A percentile compares a stretch with the other conserved stretches of the same genome.
Evolutionary conservation across 148 eudicot species (phyloP).

Genomic region (Pharnaceum exiguum): DNA sequence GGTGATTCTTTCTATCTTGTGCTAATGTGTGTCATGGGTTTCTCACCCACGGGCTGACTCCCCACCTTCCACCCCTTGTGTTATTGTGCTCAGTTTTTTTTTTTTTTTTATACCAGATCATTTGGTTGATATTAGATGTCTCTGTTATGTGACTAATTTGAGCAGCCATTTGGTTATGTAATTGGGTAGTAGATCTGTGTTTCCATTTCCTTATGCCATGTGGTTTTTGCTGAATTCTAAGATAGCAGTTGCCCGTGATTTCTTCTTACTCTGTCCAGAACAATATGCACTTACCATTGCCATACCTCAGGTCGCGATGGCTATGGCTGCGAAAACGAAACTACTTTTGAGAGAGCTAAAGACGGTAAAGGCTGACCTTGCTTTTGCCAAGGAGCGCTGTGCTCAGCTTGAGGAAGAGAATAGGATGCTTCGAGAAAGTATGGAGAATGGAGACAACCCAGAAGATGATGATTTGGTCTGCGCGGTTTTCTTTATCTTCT

Average conservation of each 20-base stretch:
- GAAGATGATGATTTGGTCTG: conserved; percentile 84
- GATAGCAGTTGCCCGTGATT: no score
- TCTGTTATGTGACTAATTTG: not conserved
- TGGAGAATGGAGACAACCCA: conserved; percentile 61
- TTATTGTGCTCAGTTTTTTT: not conserved
- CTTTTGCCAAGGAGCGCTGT: conserved; percentile 87
- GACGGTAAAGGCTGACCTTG: conserved; percentile 84
- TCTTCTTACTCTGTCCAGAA: no score
- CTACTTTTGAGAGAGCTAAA: conserved; percentile 81
- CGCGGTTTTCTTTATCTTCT: not conserved
- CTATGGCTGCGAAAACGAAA: conserved; percentile 89
- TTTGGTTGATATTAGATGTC: not conserved
- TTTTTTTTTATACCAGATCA: not conserved
- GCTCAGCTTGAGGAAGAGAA: conserved; percentile 90
- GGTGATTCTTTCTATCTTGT: no score
- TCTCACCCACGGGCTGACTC: no score
- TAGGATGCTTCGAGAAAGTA: conserved; percentile 54
- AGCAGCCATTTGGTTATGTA: not conserved
- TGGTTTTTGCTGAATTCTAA: no score
- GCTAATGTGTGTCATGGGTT: no score
- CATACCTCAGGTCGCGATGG: conserved; percentile 73
- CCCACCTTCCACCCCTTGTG: no score
- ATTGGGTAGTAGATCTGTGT: not conserved
- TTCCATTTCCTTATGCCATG: not conserved
- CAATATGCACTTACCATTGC: no score